These are phyloP conservation scores for Priceomyces fermenticarens DNA, from an alignment of 805 yeast genomes.

Conservation along the genomic window DNA sequence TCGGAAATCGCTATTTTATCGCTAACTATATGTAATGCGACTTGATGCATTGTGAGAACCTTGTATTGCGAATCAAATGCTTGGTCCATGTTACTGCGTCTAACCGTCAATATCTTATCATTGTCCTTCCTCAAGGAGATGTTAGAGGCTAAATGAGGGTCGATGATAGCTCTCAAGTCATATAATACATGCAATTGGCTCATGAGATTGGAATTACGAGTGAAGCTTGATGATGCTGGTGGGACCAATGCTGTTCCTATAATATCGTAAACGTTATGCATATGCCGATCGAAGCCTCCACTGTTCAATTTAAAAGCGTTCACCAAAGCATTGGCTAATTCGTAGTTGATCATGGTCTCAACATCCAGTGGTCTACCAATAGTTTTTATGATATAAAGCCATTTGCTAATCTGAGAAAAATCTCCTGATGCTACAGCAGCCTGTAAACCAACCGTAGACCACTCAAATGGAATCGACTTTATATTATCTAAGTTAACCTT, in stretches of 20 bases:
- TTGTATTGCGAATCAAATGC: constrained; percentile 58
- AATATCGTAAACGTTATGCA: constrained; percentile 50
- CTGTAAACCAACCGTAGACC: constrained; percentile 68
- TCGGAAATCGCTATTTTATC: constrained; percentile 39
- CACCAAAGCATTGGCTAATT: constrained; percentile 61
- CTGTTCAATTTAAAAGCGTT: constrained; percentile 36
- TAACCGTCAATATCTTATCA: constrained; percentile 20
- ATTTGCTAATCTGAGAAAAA: constrained; percentile 44
- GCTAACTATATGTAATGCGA: constrained; percentile 28
- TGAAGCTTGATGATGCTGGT: constrained; percentile 35
- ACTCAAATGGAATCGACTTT: constrained; percentile 43
- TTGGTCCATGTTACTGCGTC: constrained; percentile 36
- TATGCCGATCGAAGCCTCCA: constrained; percentile 31
- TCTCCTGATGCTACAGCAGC: constrained; percentile 71
- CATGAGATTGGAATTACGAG: constrained; percentile 35
- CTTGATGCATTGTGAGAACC: constrained; percentile 56
- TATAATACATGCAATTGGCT: constrained; percentile 34
- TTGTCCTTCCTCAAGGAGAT: constrained; percentile 10
- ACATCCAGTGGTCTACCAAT: constrained; percentile 40
- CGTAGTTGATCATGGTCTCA: constrained; percentile 56
- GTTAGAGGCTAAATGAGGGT: constrained; percentile 10
- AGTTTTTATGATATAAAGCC: constrained; percentile 56
- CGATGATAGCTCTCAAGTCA: constrained; percentile 28
- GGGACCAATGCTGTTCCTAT: constrained; percentile 58
- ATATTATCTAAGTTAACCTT: constrained; percentile 19